These are phyloP conservation scores for Rhizoclosmatium hyalinum DNA, from an alignment of 371 early-diverging fungal species.

Conservation along the genomic window DNA sequence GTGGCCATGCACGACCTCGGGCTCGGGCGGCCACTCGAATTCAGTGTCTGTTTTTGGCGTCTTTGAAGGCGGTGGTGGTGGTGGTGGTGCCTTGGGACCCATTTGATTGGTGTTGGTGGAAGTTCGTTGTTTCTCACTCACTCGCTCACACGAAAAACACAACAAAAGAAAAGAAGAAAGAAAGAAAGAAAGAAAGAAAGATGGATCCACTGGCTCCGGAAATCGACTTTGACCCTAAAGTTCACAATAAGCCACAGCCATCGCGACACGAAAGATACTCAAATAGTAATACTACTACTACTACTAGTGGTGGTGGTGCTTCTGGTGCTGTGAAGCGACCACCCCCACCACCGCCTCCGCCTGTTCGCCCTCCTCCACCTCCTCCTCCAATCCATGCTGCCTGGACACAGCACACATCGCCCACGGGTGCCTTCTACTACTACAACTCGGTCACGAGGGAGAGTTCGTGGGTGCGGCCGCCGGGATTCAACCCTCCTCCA, in stretches of 20 bases:
- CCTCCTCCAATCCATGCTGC: neutral
- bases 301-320: no score
- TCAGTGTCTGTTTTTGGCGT: no score
- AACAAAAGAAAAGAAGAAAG: neutral
- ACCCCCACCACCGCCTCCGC: slow-evolving; percentile 13
- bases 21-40: no score
- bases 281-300: no score
- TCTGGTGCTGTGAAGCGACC: neutral
- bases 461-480: slow-evolving; percentile 89
- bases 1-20: no score
- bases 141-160: no score
- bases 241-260: neutral
- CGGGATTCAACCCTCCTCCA: slow-evolving; percentile 58
- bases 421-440: slow-evolving; percentile 81
- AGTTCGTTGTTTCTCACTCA: no score
- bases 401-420: slow-evolving; percentile 78
- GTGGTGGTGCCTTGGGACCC: no score
- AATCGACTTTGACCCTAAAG: slow-evolving; percentile 23
- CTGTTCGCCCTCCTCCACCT: slow-evolving; percentile 2
- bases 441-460: slow-evolving; percentile 75
- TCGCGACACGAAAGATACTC: neutral
- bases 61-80: no score
- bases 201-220: slow-evolving; percentile 30
- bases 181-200: neutral
- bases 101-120: no score